phyloP scores from a whole-genome alignment of 208 protist species.

The Lotmaria passim region DNA sequence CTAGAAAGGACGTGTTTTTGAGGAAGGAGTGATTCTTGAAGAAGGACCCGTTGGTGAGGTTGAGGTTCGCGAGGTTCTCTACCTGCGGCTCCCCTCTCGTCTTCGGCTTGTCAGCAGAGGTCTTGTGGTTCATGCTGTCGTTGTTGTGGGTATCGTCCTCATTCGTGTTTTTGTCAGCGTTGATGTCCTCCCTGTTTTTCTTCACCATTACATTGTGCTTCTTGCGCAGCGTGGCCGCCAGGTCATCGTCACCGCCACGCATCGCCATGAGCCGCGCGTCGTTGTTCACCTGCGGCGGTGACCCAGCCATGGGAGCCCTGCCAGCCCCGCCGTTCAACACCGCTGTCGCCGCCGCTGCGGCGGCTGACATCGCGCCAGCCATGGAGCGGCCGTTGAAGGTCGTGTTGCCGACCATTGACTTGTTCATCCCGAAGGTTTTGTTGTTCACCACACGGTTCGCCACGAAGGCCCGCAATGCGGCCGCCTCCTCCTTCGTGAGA shows the following conservation, averaged over 20 bases:
- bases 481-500: conserved; percentile 73
- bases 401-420: conserved; percentile 20
- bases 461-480: conserved; percentile 66
- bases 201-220: conserved; percentile 61
- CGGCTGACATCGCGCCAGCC: neutral
- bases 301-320: conserved; percentile 15
- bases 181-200: conserved; percentile 28
- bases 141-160: conserved; percentile 10
- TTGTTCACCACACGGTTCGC: conserved; percentile 26
- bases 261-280: conserved; percentile 51
- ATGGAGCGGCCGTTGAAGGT: conserved; percentile 13
- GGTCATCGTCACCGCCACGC: conserved; percentile 50
- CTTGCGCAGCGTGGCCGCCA: conserved; percentile 66
- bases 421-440: conserved; percentile 21
- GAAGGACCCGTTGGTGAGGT: conserved; percentile 50
- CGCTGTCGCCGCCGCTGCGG: conserved; percentile 15
- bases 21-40: conserved; percentile 64
- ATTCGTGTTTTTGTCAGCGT: conserved; percentile 13
- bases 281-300: conserved; percentile 37
- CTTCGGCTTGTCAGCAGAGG: conserved; percentile 10
- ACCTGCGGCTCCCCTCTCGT: conserved; percentile 15
- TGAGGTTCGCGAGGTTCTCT: conserved; percentile 23
- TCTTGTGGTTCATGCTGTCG: conserved; percentile 14
- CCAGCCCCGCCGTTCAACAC: neutral
- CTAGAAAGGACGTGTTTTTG: conserved; percentile 48